Base-by-base conservation (phyloP, 768 basidiomycete genomes). In the Rhodotorula paludigena region DNA sequence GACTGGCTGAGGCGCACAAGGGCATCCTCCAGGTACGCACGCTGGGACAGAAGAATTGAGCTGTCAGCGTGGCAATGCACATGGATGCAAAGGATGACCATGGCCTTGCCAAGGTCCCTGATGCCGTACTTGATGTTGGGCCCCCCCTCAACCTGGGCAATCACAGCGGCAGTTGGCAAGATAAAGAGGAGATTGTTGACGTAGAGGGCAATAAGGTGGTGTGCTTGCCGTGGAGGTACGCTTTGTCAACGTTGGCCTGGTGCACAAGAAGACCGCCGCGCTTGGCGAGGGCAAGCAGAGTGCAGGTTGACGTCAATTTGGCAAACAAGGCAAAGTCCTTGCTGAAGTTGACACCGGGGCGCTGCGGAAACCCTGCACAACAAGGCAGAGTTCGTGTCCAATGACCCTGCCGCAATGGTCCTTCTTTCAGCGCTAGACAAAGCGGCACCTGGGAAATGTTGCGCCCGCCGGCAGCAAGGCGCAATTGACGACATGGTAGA, bases 361-460 rank as follows among this genome's bases (percentile, higher is more conserved):
- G 72, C 66, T 83, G 81, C 3, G 78, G 72, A 78, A 81, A 0
- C 83, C 80, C 60, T 80, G 75, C 0, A 81, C 81, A 38, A 82
- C 81, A n/a, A 83, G 73, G 45, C 80, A 59, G 28, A 78, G 80
- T 72, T 83, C 82, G 78, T 80, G 80, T 10, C 76, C 69, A 5
- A 69, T 61, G 35, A 82, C 77, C 0, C 70, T 68, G 9, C 81
- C 82, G 41, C 79, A 65, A 2, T 76, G 61, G 66, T 83, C 74
- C 39, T 66, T 71, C 74, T 84, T 84, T 57, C 77, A 69, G 2
- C 71, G 74, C 68, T 79, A 83, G 9, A 83, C 81, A 81, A 81
- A 83, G 28, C 78, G 76, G 23, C 72, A 75, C 1, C 77, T 73
- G 16, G 83, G 73, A 20, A 80, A 49, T 20, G 79, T 81, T 9